Evolutionary conservation across 163 green algal species (phyloP), one percentile per base, ranked within the genome.

Genomic region (Trebouxiophyceae sp.): DNA sequence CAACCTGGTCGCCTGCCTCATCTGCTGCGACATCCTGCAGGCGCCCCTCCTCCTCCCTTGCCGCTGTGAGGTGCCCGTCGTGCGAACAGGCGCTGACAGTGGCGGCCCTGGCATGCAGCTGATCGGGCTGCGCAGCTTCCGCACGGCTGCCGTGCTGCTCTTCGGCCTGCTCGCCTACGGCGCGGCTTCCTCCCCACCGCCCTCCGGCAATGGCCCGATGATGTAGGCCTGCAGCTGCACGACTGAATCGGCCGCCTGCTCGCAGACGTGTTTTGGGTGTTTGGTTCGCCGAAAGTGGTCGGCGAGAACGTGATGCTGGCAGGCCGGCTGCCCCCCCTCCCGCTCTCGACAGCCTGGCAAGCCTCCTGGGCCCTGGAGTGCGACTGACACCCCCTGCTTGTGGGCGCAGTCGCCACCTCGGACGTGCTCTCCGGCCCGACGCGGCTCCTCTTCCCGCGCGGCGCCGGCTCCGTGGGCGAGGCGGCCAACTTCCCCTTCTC

Each of bases 261-360:
- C 16, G 39, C 16, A 50, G 39, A 57, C 23, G 47, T 95, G 34
- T 96, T 96, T 68, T 97, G 91, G 89, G 89, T 97, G 45, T 97
- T 97, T 82, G 87, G 75, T 23, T 88, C 76, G 5, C 78, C 78
- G 29, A n/a, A 60, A n/a, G 77, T 90, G 27, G 62, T 93, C 0
- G 89, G 87, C 7, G 85, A 95, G 34, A 95, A 93, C 55, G 89
- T 96, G n/a, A 96, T 96, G 89, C 67, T 95, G 4, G 77, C 81
- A n/a, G n/a, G n/a, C n/a, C n/a, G n/a, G n/a, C n/a, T n/a, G n/a
- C n/a, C n/a, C n/a, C n/a, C n/a, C n/a, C n/a, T n/a, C n/a, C n/a
- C n/a, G n/a, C n/a, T n/a, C n/a, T n/a, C n/a, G n/a, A n/a, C n/a
- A n/a, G n/a, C n/a, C n/a, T n/a, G n/a, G n/a, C n/a, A n/a, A n/a